A percentile compares a stretch with the other conserved stretches of the same genome.
Conservation (phyloP, 306 rosid species). For the Trichosanthes cucumerina region DNA sequence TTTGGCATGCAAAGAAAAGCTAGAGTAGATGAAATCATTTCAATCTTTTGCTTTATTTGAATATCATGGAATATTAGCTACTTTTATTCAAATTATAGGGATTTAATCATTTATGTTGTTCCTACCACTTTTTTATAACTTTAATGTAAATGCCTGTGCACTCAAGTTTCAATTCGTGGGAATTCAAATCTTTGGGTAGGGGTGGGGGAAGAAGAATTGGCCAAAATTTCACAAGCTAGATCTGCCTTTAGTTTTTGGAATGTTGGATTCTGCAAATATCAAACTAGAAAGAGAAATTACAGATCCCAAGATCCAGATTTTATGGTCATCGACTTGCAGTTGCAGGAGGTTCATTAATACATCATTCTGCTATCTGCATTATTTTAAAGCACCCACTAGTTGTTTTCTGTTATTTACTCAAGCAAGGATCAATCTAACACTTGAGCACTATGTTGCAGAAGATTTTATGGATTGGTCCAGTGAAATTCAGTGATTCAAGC, state of each 20-base stretch:
- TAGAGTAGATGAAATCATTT: neutral
- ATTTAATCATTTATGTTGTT: neutral
- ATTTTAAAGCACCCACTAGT: neutral
- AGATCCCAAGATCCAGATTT: neutral
- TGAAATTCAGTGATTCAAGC: conserved; percentile 39
- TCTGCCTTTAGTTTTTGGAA: neutral
- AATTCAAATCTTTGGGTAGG: neutral
- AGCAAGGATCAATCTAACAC: neutral
- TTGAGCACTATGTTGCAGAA: conserved; percentile 35
- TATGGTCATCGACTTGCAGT: neutral
- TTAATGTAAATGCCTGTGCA: neutral
- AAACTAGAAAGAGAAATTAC: neutral
- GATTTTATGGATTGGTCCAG: conserved; percentile 74
- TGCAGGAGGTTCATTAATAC: neutral
- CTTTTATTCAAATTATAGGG: neutral
- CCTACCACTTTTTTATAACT: neutral
- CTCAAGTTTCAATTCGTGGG: neutral
- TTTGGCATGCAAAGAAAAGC: neutral
- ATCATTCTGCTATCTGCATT: neutral
- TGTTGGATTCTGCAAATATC: neutral
- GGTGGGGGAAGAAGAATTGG: neutral
- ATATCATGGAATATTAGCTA: neutral
- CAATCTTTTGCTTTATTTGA: neutral
- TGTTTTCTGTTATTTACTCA: neutral
- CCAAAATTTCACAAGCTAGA: neutral